Conservation (phyloP, 495 filamentous ascomycete species). For the Aeminium ludgeri region DNA sequence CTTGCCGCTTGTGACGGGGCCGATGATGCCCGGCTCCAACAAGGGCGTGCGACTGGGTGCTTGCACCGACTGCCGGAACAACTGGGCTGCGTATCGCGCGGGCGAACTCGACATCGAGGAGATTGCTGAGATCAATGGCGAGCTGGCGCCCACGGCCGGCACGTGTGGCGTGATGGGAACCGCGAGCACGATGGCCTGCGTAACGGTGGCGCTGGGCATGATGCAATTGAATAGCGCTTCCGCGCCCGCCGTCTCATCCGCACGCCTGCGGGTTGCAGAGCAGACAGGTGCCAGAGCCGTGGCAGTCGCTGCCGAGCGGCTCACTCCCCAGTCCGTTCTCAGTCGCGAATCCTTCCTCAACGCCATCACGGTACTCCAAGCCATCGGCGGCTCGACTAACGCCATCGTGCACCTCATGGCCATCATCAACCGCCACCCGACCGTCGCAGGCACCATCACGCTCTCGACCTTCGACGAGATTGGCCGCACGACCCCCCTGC, state of each 20-base stretch:
- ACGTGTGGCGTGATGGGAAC: slow-evolving; percentile 53
- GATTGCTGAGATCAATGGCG: slow-evolving; percentile 47
- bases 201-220: slow-evolving; percentile 44
- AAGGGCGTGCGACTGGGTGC: slow-evolving; percentile 42
- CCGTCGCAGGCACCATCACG: slow-evolving; percentile 36
- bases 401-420: slow-evolving; percentile 51
- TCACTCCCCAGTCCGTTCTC: slow-evolving; percentile 39
- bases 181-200: slow-evolving; percentile 52
- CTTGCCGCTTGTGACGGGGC: slow-evolving; percentile 44
- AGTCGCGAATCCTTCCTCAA: slow-evolving; percentile 46
- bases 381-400: slow-evolving; percentile 54
- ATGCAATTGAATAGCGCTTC: slow-evolving; percentile 46
- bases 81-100: slow-evolving; percentile 48
- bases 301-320: slow-evolving; percentile 23
- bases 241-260: slow-evolving; percentile 47
- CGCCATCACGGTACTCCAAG: slow-evolving; percentile 50
- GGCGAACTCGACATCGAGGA: slow-evolving; percentile 47
- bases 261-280: slow-evolving; percentile 46
- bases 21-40: slow-evolving; percentile 51
- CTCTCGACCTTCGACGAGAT: slow-evolving; percentile 43
- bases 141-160: slow-evolving; percentile 46
- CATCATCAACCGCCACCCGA: slow-evolving; percentile 25
- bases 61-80: slow-evolving; percentile 50
- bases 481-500: slow-evolving; percentile 39
- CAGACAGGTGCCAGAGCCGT: slow-evolving; percentile 44